Evolutionary conservation across 305 asterid genomes (phyloP), one percentile per base, ranked within the genome.

Genomic region (Fraxinus angustifolia): DNA sequence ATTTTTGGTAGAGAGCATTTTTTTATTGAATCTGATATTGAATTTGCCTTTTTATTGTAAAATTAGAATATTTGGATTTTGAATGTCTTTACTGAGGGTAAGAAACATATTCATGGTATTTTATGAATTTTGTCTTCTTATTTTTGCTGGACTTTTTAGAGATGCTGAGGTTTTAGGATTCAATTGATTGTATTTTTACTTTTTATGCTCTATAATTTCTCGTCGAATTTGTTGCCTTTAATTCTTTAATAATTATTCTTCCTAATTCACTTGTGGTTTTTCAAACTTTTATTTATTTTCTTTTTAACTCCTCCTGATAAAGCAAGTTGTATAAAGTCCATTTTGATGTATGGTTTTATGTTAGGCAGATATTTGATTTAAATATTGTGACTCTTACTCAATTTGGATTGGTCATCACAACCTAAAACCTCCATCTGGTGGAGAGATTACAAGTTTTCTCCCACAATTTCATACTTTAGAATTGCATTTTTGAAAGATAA

Each of bases 61-160:
- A 58, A 74, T 68, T 62, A n/a, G 40, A 73, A 31, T 80, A 12
- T 58, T 53, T 80, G 81, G 73, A 50, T 76, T 71, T 76, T 11
- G 14, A 31, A 36, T 71, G 78, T 26, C 45, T 31, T 11, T 35
- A 6, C 38, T 6, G 38, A 35, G 38, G 8, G 38, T 35, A 35
- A 35, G 38, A 35, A 5, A 71, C 21, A 33, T 30, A 72, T 73
- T 50, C 45, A 8, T 56, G 71, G 36, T 17, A 16, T 79, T 40
- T 71, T 19, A 2, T 73, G 7, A 6, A 8, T 50, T 70, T 0
- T 19, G 48, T 23, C 56, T 42, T 58, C 17, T 35, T 28, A 14
- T 48, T 14, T 35, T 28, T 62, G 23, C 5, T 2, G 8, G 36
- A 42, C 6, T 17, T 40, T 80, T 60, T 67, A 21, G 80, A 72